phyloP scores from a whole-genome alignment of 805 yeast species.

The Zygoascus flipseniorum region DNA sequence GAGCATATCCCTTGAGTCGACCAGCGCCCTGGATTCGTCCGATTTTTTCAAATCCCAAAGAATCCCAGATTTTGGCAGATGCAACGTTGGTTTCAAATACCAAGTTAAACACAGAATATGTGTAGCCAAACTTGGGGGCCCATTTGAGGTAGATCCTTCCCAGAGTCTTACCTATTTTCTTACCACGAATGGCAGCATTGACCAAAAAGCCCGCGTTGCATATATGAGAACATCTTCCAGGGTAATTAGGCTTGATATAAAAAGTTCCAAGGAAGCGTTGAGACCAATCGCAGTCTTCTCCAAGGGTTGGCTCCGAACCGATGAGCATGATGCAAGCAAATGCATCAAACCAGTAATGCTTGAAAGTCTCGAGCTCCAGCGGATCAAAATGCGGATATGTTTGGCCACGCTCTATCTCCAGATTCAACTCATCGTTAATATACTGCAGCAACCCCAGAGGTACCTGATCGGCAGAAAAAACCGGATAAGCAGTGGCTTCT shows the following conservation, averaged over 20 bases:
- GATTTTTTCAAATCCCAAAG: conserved; percentile 68
- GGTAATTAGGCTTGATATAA: conserved; percentile 79
- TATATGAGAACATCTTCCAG: conserved; percentile 75
- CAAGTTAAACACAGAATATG: conserved; percentile 76
- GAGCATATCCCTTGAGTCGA: conserved; percentile 50
- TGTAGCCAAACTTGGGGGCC: conserved; percentile 76
- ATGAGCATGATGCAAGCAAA: conserved; percentile 57
- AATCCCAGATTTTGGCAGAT: conserved; percentile 73
- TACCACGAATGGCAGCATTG: conserved; percentile 48
- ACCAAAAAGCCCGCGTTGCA: conserved; percentile 88
- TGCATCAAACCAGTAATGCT: conserved; percentile 56
- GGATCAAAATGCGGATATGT: conserved; percentile 55
- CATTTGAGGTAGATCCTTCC: conserved; percentile 58
- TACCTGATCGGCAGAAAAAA: conserved; percentile 39
- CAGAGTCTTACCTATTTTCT: conserved; percentile 59
- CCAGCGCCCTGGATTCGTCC: conserved; percentile 75
- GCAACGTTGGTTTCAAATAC: conserved; percentile 78
- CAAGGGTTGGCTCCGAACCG: conserved; percentile 27
- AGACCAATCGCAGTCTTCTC: conserved; percentile 36
- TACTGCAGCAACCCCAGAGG: conserved; percentile 43
- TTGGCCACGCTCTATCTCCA: conserved; percentile 59
- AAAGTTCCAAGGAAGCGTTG: conserved; percentile 57
- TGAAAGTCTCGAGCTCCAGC: conserved; percentile 42
- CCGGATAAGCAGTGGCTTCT: conserved; percentile 54
- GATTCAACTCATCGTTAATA: conserved; percentile 47